phyloP scores from a whole-genome alignment of 139 green algal species.

The Haematococcus lacustris region DNA sequence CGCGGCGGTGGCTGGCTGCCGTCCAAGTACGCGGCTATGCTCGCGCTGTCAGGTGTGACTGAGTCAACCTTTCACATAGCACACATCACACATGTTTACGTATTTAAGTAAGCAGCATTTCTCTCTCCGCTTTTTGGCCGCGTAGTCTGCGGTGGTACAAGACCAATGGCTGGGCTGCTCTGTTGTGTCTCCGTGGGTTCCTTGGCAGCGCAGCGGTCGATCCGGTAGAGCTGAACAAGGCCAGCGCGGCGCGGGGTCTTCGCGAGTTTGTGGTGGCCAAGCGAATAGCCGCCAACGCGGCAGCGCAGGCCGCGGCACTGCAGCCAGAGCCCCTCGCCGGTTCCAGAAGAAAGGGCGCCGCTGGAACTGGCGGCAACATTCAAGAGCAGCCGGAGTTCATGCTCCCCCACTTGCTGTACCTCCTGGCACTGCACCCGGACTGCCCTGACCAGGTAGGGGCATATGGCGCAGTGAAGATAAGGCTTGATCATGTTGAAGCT shows the following conservation, averaged over 20 bases:
- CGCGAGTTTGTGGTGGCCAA: slow-evolving; percentile 20
- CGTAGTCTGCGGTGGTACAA: too few species aligned
- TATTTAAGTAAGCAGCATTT: too few species aligned
- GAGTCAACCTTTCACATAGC: too few species aligned
- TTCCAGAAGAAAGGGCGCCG: too few species aligned
- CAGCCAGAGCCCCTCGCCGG: too few species aligned
- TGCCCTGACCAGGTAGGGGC: slow-evolving; percentile 45
- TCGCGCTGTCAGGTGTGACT: slow-evolving; percentile 41
- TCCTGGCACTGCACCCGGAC: slow-evolving; percentile 80
- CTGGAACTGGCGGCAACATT: too few species aligned
- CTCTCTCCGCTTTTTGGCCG: background rate
- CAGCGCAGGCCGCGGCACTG: too few species aligned
- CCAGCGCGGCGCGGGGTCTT: slow-evolving; percentile 24
- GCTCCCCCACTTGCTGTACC: slow-evolving; percentile 63
- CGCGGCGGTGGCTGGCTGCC: slow-evolving; percentile 12
- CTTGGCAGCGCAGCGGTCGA: slow-evolving; percentile 30
- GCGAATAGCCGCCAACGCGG: slow-evolving; percentile 15
- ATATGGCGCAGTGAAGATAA: too few species aligned
- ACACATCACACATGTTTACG: too few species aligned
- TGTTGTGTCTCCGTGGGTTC: background rate
- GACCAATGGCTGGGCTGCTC: too few species aligned
- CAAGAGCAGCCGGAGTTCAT: slow-evolving; percentile 70
- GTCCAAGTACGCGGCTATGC: slow-evolving; percentile 62
- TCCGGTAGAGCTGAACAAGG: slow-evolving; percentile 23
- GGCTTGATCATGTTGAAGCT: too few species aligned